Percentiles rank a stretch among this genome's conserved stretches.
Conservation (phyloP, 2,329 filamentous ascomycete genomes). For the Penicillium sp. region DNA sequence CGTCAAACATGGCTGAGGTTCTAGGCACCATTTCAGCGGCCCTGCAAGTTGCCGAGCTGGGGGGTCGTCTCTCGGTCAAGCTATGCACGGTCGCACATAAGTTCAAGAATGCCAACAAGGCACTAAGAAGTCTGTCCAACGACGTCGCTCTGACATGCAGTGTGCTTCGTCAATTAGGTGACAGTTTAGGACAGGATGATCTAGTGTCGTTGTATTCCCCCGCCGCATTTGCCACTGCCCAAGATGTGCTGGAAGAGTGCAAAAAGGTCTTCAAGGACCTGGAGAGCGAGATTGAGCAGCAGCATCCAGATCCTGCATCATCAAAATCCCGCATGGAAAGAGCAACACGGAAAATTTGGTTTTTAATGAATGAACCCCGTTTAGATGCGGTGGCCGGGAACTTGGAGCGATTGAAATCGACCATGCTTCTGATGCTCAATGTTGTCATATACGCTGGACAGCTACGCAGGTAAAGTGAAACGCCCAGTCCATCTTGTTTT, state of each 20-base stretch:
- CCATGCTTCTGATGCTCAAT: slow-evolving; percentile 9
- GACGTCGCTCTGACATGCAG: not conserved
- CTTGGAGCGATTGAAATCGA: slow-evolving; percentile 5
- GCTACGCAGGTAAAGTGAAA: not conserved
- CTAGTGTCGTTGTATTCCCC: not conserved
- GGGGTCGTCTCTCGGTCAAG: slow-evolving; percentile 7
- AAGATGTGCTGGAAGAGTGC: slow-evolving; percentile 1
- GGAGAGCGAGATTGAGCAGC: not conserved
- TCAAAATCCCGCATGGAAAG: not conserved
- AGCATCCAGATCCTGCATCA: not conserved
- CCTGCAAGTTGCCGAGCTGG: slow-evolving; percentile 5
- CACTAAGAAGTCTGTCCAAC: not conserved
- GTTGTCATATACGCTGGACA: slow-evolving; percentile 6
- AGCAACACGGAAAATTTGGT: not conserved
- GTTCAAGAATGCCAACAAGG: slow-evolving; percentile 5
- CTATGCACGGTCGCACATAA: slow-evolving; percentile 3
- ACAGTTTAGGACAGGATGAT: not conserved
- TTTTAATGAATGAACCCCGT: slow-evolving; percentile 1
- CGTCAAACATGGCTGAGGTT: not conserved
- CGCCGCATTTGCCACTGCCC: slow-evolving; percentile 1
- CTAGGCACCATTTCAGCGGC: not conserved
- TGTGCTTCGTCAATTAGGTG: slow-evolving; percentile 1
- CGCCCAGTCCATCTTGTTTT: not conserved
- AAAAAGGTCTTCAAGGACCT: not conserved
- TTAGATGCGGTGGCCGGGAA: not conserved